Conservation (phyloP, 345 rosid genomes). For the Salix caprea region DNA sequence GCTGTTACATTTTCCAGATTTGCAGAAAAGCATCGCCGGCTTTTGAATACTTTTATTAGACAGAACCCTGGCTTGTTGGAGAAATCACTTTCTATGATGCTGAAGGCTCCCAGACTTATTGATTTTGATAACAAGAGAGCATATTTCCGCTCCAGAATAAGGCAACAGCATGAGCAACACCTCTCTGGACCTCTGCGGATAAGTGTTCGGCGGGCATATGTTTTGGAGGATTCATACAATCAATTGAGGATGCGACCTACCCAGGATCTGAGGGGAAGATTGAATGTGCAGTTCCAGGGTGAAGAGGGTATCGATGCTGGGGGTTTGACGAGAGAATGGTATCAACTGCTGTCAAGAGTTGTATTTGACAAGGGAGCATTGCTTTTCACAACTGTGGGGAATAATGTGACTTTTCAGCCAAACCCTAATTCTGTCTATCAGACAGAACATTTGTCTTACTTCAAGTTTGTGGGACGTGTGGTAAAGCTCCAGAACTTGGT, state of each 20-base stretch:
- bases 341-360: conserved; percentile 90
- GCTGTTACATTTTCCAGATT: conserved; percentile 75
- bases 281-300: conserved; percentile 94
- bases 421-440: conserved; percentile 94
- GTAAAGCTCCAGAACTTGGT: conserved; percentile 37
- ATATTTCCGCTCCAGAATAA: conserved; percentile 87
- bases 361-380: conserved; percentile 92
- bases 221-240: conserved; percentile 95
- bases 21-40: conserved; percentile 91
- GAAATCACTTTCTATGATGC: conserved; percentile 88
- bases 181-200: conserved; percentile 87
- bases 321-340: conserved; percentile 97
- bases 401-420: conserved; percentile 93
- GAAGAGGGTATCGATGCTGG: conserved; percentile 99
- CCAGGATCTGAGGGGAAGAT: conserved; percentile 84
- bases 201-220: conserved; percentile 85
- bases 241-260: conserved; percentile 90
- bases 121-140: conserved; percentile 95
- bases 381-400: conserved; percentile 93
- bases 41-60: conserved; percentile 80
- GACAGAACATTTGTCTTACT: conserved; percentile 94
- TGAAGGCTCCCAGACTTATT: conserved; percentile 85
- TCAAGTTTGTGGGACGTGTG: conserved; percentile 95
- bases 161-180: conserved; percentile 85
- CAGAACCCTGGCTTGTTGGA: conserved; percentile 86